Evolutionary conservation across 129 eudicot species (phyloP), one percentile per base, ranked within the genome.

Genomic region (Flaveria sonorensis): DNA sequence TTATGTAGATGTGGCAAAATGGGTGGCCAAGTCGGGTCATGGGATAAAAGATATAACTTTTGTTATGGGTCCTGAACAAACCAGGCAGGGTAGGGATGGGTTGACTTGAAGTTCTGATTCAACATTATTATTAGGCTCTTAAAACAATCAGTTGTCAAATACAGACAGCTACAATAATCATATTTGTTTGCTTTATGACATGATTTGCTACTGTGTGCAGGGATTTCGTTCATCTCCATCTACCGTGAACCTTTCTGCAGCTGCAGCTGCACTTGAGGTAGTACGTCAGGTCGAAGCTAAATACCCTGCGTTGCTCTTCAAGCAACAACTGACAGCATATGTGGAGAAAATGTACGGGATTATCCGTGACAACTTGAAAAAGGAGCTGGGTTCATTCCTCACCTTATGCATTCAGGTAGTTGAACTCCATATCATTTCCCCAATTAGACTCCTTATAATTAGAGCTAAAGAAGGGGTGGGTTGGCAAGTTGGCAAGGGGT

Each of bases 301-400:
- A 81, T 93, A 93, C 71, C 98, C 98, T 32, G 98, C 98, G 23
- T 82, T 93, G 76, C 93, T 93, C 75, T 93, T 93, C 82, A 90
- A 93, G 86, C 98, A 93, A 81, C 97, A 93, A 82, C 90, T 93
- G 48, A 90, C 92, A 8, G 98, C 98, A 1, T 90, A 88, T 62
- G 92, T 93, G 75, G 97, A 93, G 84, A 93, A 93, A 79, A 90
- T 93, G 26, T 90, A 93, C 78, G 97, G 98, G 18, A 93, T 93
- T 76, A 89, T 93, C 13, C 89, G 98, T 19, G 98, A 93, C 84
- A 93, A 93, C 88, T 81, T 93, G 84, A 93, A 93, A 84, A 90
- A 87, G 70, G 98, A 93, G 72, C 81, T 93, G 85, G 88, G 88
- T 15, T 84, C 91, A 39, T 79, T 90, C 70, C 89, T 93, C 60